A percentile compares a stretch with the other conserved stretches of the same genome.
Evolutionary conservation across 441 rosid species (phyloP).

Genomic region (Pelargonium fulgidum): DNA sequence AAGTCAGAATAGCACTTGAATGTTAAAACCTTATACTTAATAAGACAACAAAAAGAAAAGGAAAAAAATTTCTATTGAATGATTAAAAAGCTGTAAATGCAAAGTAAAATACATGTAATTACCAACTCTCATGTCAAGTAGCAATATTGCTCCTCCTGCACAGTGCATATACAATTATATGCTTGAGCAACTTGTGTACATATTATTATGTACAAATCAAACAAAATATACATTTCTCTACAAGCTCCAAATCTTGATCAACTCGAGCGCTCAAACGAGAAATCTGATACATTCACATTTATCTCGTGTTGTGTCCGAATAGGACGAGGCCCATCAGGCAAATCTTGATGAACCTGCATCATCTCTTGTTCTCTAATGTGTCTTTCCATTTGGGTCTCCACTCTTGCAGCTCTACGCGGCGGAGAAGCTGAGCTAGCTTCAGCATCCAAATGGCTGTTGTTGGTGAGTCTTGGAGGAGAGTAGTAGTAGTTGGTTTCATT

Average conservation of each 20-base stretch:
- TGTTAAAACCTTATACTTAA: too few species aligned
- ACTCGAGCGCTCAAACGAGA: slow-evolving; percentile 41
- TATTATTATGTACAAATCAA: too few species aligned
- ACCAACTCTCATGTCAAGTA: too few species aligned
- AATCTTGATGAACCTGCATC: neutral
- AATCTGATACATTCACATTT: slow-evolving; percentile 28
- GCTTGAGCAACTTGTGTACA: too few species aligned
- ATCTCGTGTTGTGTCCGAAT: slow-evolving; percentile 39
- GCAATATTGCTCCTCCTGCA: too few species aligned
- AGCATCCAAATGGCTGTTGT: slow-evolving; percentile 42
- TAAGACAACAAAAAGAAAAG: too few species aligned
- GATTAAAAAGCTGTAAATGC: too few species aligned
- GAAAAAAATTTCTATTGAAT: too few species aligned
- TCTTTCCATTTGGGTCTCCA: neutral
- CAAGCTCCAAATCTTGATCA: neutral
- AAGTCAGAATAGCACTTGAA: too few species aligned
- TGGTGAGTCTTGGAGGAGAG: slow-evolving; percentile 13
- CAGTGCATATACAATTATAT: too few species aligned
- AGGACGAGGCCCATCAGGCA: slow-evolving; percentile 34
- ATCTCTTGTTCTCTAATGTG: slow-evolving; percentile 16
- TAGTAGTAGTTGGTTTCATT: slow-evolving; percentile 14
- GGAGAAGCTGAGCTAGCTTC: slow-evolving; percentile 19
- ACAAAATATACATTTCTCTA: too few species aligned
- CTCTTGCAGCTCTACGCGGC: slow-evolving; percentile 20
- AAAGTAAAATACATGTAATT: too few species aligned